phyloP scores from a whole-genome alignment of 129 eudicot species.

The Oenanthe sinensis region DNA sequence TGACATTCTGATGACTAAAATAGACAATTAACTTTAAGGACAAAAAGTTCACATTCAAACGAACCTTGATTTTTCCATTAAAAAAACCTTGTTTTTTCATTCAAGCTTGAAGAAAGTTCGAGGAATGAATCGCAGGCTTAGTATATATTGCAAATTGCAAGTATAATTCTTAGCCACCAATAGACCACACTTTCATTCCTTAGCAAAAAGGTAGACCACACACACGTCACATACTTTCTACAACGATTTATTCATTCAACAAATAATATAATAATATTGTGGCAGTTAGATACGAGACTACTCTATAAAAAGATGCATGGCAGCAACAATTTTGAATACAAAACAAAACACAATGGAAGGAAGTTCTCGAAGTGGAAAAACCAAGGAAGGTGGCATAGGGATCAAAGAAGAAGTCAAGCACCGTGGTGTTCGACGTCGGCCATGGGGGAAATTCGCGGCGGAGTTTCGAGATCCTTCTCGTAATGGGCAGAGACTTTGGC shows the following conservation, averaged over 20 bases:
- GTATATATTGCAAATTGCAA: neutral
- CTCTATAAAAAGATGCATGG: neutral
- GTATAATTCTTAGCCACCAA: neutral
- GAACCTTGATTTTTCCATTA: too few species aligned
- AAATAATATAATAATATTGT: neutral
- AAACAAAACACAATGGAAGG: conserved; percentile 29
- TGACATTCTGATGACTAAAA: too few species aligned
- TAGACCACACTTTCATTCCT: conserved; percentile 14
- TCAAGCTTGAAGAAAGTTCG: neutral
- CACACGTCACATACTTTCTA: neutral
- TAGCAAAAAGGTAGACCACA: neutral
- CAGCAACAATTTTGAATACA: conserved; percentile 5
- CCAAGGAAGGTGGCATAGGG: conserved; percentile 28
- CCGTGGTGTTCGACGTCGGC: conserved; percentile 78
- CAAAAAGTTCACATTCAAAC: too few species aligned
- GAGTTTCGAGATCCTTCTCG: conserved; percentile 80
- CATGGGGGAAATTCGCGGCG: conserved; percentile 89
- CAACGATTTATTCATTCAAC: neutral
- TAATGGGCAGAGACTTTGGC: conserved; percentile 75
- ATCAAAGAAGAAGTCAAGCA: conserved; percentile 38
- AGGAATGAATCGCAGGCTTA: neutral
- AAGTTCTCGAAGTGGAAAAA: conserved; percentile 32
- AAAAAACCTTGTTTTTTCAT: too few species aligned
- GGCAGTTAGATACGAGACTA: neutral
- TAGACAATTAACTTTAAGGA: too few species aligned